Conservation (phyloP, 2,329 filamentous ascomycete species). For the Aquanectria penicillioides region DNA sequence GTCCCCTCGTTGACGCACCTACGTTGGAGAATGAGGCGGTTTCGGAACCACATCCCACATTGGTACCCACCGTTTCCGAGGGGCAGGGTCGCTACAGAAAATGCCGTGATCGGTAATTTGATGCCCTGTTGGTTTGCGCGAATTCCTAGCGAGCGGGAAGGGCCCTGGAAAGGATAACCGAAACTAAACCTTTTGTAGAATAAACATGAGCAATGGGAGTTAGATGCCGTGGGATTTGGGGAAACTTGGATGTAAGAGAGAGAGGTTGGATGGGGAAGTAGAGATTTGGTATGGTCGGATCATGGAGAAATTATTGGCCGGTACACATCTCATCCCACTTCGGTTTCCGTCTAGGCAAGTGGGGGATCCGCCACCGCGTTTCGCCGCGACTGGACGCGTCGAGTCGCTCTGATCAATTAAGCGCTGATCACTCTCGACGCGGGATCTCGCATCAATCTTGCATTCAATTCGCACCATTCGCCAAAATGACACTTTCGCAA, state of each 20-base stretch:
- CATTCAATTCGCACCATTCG: not conserved
- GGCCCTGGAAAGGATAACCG: conserved; percentile 11
- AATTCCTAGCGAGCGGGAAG: conserved; percentile 26
- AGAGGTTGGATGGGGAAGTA: not conserved
- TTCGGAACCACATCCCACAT: conserved; percentile 4
- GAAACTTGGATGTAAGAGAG: not conserved
- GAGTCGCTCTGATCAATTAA: conserved; percentile 12
- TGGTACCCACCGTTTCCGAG: conserved; percentile 1
- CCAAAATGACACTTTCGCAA: conserved; percentile 34
- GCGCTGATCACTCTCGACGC: not conserved
- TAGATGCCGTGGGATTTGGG: conserved; percentile 6
- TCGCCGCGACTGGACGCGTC: conserved; percentile 16
- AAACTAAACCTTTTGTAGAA: conserved; percentile 2
- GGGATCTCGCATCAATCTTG: not conserved
- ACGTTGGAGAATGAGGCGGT: conserved; percentile 5
- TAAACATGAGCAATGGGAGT: not conserved
- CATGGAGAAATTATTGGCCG: conserved; percentile 15
- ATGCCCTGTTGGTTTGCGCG: conserved; percentile 30
- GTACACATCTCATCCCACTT: not conserved
- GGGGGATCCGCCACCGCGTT: conserved; percentile 10
- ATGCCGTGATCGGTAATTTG: conserved; percentile 19
- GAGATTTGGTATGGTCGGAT: not conserved
- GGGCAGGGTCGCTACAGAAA: conserved; percentile 3
- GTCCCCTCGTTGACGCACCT: not conserved
- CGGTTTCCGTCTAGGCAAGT: not conserved